phyloP scores from a whole-genome alignment of 768 basidiomycete species.

The Kwoniella botswanensis region DNA sequence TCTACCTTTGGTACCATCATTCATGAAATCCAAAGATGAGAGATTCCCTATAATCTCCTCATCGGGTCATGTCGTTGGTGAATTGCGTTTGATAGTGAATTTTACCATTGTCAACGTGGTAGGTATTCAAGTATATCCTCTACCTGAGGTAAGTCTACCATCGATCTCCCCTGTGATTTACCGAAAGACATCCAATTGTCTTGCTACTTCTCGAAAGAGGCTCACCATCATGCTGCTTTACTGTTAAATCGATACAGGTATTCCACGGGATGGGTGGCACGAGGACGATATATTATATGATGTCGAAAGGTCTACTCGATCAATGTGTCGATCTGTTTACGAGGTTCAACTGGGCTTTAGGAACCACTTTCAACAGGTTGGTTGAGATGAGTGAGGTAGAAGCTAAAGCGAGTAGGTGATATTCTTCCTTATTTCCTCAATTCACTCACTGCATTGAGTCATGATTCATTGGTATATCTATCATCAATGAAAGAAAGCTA shows the following conservation, averaged over 20 bases:
- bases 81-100: conserved; percentile 22
- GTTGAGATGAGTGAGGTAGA: conserved; percentile 28
- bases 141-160: conserved; percentile 8
- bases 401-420: conserved; percentile 15
- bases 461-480: neutral
- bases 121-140: neutral
- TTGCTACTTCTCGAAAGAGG: no score
- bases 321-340: conserved; percentile 13
- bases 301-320: conserved; percentile 17
- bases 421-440: no score
- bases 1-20: conserved; percentile 20
- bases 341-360: conserved; percentile 12
- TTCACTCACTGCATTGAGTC: no score
- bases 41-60: conserved; percentile 26
- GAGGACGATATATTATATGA: conserved; percentile 20
- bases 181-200: no score
- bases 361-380: conserved; percentile 9
- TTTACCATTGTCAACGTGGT: conserved; percentile 21
- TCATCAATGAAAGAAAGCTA: neutral
- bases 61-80: conserved; percentile 19
- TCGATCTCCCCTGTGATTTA: neutral
- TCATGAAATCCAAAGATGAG: conserved; percentile 23
- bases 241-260: neutral
- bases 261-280: conserved; percentile 13
- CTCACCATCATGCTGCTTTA: no score